These are phyloP conservation scores for Arabidopsis hybrid DNA, from an alignment of 441 rosid species.

Conservation along the genomic window DNA sequence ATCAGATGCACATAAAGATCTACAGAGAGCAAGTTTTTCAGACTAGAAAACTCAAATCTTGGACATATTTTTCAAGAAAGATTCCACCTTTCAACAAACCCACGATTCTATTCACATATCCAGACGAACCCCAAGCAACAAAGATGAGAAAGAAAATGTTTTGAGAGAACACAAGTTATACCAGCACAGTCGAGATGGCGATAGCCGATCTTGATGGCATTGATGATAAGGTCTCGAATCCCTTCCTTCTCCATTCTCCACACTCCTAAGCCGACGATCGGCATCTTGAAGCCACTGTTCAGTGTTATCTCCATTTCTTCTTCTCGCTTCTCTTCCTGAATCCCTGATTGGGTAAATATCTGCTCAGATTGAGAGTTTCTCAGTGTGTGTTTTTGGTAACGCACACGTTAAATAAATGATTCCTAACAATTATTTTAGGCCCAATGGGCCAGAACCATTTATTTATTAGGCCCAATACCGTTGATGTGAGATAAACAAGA, in stretches of 20 bases:
- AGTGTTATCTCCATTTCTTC: constrained; percentile 57
- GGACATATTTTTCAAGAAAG: neutral
- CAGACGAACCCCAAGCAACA: neutral
- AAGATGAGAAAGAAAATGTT: neutral
- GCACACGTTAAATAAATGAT: neutral
- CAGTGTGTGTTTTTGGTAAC: constrained; percentile 4
- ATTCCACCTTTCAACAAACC: constrained; percentile 15
- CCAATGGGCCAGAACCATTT: constrained; percentile 7
- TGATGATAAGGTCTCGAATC: constrained; percentile 70
- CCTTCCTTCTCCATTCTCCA: constrained; percentile 82
- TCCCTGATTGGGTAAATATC: constrained; percentile 31
- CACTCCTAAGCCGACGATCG: constrained; percentile 82
- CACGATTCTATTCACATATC: neutral
- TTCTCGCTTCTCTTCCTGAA: neutral
- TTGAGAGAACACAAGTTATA: constrained; percentile 32
- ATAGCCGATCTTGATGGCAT: constrained; percentile 85
- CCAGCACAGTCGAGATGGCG: constrained; percentile 98
- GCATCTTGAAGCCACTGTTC: constrained; percentile 89
- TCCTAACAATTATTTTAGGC: neutral
- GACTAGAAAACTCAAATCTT: constrained; percentile 6
- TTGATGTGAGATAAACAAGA: neutral
- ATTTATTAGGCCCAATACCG: neutral
- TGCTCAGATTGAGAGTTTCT: constrained; percentile 13
- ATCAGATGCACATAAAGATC: constrained; percentile 8
- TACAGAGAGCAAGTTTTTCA: neutral